Conservation (phyloP, 2,329 filamentous ascomycete species). For the Fusarium praegraminearum region DNA sequence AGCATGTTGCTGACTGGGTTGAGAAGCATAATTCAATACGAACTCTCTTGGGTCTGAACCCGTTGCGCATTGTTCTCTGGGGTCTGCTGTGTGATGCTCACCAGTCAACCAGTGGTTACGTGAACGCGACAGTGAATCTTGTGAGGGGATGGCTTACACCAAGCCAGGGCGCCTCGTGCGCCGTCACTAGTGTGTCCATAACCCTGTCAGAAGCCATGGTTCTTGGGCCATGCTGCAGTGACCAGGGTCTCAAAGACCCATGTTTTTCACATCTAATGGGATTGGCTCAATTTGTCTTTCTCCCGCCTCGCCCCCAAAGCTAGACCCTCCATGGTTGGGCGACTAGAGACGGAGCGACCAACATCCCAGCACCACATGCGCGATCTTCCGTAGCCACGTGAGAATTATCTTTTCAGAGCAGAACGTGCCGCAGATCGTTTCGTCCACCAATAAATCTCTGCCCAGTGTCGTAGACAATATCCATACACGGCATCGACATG, state of each 20-base stretch:
- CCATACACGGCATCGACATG: conserved; percentile 1
- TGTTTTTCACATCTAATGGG: conserved; percentile 17
- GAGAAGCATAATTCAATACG: not conserved
- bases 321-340: conserved; percentile 32
- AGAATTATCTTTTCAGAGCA: conserved; percentile 40
- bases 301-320: conserved; percentile 32
- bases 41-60: conserved; percentile 2
- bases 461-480: conserved; percentile 1
- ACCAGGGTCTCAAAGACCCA: conserved; percentile 11
- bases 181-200: conserved; percentile 42
- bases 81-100: conserved; percentile 20
- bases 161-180: conserved; percentile 51
- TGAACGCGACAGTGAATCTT: conserved; percentile 33
- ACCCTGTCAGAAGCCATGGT: conserved; percentile 38
- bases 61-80: conserved; percentile 18
- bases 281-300: conserved; percentile 25
- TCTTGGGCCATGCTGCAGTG: conserved; percentile 31
- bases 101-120: conserved; percentile 26
- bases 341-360: conserved; percentile 35
- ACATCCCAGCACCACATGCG: conserved; percentile 48
- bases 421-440: conserved; percentile 33
- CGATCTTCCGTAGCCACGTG: conserved; percentile 54
- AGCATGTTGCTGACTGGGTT: conserved; percentile 6
- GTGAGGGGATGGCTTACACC: conserved; percentile 43
- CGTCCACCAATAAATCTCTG: conserved; percentile 23